Percentiles rank a stretch among this genome's conserved stretches.
phyloP scores from a whole-genome alignment of 148 eudicot genomes.

The Silene latifolia region DNA sequence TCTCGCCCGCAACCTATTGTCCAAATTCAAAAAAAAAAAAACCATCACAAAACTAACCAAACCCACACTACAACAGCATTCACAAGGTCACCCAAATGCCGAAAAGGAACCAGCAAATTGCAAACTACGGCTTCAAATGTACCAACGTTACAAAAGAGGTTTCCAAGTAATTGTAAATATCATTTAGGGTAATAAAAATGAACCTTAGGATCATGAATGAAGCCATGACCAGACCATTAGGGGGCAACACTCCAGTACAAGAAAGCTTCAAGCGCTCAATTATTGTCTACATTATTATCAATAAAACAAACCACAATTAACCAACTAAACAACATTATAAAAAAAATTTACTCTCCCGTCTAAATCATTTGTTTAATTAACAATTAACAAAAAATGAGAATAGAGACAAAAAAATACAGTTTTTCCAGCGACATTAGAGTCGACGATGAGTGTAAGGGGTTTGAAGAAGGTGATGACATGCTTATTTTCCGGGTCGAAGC shows the following conservation, averaged over 20 bases:
- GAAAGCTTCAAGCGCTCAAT: constrained; percentile 96
- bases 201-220: constrained; percentile 96
- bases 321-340: neutral
- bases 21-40: constrained; percentile 15
- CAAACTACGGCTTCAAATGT: no score
- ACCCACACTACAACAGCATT: neutral
- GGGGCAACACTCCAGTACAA: constrained; percentile 96
- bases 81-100: neutral
- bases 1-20: constrained; percentile 90
- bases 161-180: no score
- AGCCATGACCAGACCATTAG: constrained; percentile 97
- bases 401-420: constrained; percentile 43
- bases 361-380: neutral
- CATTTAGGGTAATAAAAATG: neutral
- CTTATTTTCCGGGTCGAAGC: constrained; percentile 93
- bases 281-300: constrained; percentile 51
- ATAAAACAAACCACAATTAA: neutral
- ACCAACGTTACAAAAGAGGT: no score
- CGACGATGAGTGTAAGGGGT: constrained; percentile 92
- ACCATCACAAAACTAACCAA: neutral
- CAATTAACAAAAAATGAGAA: neutral
- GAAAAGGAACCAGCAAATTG: neutral
- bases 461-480: constrained; percentile 86
- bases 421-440: constrained; percentile 96
- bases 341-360: neutral